Conservation (phyloP, 2,329 filamentous ascomycete species). For the Zarea fungicola region DNA sequence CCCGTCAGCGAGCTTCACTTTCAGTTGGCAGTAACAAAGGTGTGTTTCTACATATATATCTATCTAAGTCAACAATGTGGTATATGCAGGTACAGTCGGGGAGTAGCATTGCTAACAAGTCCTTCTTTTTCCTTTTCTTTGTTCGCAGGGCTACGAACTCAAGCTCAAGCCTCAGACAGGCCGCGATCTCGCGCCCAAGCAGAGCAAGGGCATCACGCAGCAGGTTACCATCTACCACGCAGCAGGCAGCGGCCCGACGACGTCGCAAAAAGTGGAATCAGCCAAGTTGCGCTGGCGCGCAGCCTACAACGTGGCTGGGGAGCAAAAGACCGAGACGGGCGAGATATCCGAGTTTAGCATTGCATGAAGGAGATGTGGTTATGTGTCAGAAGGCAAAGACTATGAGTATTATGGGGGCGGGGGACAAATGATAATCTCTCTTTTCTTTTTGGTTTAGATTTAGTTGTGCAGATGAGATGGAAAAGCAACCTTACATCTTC, state of each 20-base stretch:
- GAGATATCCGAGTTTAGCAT: conserved; percentile 77
- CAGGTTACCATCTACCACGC: conserved; percentile 70
- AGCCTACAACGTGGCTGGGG: conserved; percentile 65
- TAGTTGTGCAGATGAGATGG: not conserved
- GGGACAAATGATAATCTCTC: not conserved
- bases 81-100: too few species aligned
- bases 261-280: conserved; percentile 61
- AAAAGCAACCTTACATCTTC: too few species aligned
- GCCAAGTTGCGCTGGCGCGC: conserved; percentile 89
- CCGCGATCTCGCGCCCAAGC: conserved; percentile 67
- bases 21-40: conserved; percentile 90
- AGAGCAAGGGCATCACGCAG: conserved; percentile 72
- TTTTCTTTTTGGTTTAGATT: not conserved
- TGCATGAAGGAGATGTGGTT: conserved; percentile 37
- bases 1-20: conserved; percentile 78
- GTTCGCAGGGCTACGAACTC: conserved; percentile 71
- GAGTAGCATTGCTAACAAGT: not conserved
- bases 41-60: too few species aligned
- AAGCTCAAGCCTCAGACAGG: conserved; percentile 82
- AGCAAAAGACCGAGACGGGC: conserved; percentile 72
- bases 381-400: not conserved
- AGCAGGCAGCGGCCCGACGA: conserved; percentile 46
- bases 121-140: too few species aligned
- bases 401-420: too few species aligned
- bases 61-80: too few species aligned